Evolutionary conservation across 192 early-diverging fungal genomes (phyloP), one percentile per base, ranked within the genome.

Genomic region (Gryganskiella cystojenkinii): DNA sequence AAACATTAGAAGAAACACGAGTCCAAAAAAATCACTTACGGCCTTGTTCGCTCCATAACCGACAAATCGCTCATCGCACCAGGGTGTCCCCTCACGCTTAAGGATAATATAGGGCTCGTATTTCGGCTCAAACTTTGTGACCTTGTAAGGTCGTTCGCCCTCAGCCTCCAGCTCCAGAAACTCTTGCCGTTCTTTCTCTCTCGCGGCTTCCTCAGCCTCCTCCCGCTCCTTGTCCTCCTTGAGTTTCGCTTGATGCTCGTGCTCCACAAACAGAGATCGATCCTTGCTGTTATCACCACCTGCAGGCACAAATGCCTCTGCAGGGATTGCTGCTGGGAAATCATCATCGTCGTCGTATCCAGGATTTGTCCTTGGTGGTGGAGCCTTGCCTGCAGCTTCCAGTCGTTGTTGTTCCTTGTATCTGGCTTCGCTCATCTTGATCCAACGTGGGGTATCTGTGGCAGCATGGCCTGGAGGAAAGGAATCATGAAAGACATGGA

Each of bases 1-100:
- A 56, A 34, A 20, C 20, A 56, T 4, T 2, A 4, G 27, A 15
- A 53, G 49, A 54, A 64, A 52, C 2, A 11, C 28, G 24, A n/a
- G 30, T 20, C 37, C 20, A 4, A 45, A 28, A 61, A 43, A 65
- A 54, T 3, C 4, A 73, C 72, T 57, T 76, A 76, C 72, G 13
- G 86, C 86, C 64, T 89, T 89, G 57, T 89, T 89, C 15, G 80
- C 86, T 37, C 88, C 88, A 71, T 89, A 89, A 4, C 88, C 88
- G 30, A 89, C 75, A 67, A 89, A 89, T 20, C 88, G 60, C 30
- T 89, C 88, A 33, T 89, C 88, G 53, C 88, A 88, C 84, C 86
- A 76, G 10, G 64, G 69, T n/a, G 86, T 76, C 0, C 83, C 84
- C 20, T 89, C 80, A 28, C 84, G 80, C 46, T 84, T 84, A 37